These are phyloP conservation scores for Paramecium bursaria DNA, from an alignment of 73 alveolate species.

Conservation along the genomic window DNA sequence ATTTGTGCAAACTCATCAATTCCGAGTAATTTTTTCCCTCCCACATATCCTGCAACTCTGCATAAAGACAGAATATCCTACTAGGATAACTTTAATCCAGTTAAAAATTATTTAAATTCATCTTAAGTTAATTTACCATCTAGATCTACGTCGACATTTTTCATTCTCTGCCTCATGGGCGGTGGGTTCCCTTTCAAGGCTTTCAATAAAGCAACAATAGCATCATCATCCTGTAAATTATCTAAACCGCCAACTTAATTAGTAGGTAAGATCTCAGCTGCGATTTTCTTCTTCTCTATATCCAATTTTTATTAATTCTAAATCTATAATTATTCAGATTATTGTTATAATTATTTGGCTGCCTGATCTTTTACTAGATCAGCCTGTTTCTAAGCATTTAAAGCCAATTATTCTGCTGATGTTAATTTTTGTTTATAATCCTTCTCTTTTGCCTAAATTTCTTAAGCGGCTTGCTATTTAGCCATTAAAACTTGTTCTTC, in stretches of 20 bases:
- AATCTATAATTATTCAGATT: background rate
- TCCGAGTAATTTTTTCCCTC: conserved; percentile 35
- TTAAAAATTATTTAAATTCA: conserved; percentile 52
- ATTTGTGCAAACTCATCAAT: conserved; percentile 58
- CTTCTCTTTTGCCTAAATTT: background rate
- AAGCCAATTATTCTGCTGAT: no score
- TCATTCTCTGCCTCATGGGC: conserved; percentile 53
- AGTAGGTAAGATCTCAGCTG: no score
- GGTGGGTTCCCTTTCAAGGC: conserved; percentile 66
- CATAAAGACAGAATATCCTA: conserved; percentile 57
- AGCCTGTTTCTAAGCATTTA: background rate
- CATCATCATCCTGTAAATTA: conserved; percentile 67
- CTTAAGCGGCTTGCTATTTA: background rate
- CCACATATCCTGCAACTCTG: conserved; percentile 58
- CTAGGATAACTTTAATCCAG: background rate
- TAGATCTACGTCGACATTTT: conserved; percentile 55
- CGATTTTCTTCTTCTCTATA: background rate
- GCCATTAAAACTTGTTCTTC: background rate
- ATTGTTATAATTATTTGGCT: conserved; percentile 1
- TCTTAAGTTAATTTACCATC: conserved; percentile 60
- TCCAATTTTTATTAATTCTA: background rate
- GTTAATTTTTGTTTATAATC: no score
- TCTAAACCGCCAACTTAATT: background rate
- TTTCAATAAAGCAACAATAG: conserved; percentile 50
- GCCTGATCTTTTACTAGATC: background rate